Evolutionary conservation across 192 early-diverging fungal species (phyloP), one percentile per base, ranked within the genome.

Genomic region (Lobosporangium transversale): DNA sequence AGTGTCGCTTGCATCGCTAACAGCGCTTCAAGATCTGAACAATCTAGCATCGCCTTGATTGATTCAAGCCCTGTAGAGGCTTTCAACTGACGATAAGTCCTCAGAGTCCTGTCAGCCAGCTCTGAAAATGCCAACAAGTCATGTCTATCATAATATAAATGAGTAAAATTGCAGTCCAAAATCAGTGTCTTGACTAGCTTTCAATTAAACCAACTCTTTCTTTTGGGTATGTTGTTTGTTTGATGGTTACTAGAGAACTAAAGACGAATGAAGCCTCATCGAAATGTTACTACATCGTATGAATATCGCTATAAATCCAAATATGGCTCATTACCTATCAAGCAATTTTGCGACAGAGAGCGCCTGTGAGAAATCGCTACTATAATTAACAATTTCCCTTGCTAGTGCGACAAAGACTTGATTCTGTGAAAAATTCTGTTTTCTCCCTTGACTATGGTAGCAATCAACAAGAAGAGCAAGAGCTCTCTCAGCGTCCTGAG

Each of bases 331-430:
- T 40, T 66, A 74, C 71, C 63, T 75, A 24, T 75, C 71, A 4
- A 75, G 50, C 12, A 75, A 17, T 29, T 47, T 75, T 11, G 71
- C 71, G 14, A 75, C 52, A 9, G 71, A 75, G 0, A 75, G 56
- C 6, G 71, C 32, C 43, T 75, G 71, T 2, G 27, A n/a, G 50
- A 75, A 62, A 49, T 75, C 71, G 42, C 71, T 75, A 52, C 71
- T 75, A 32, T 75, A 44, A 15, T 66, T 66, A 3, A 58, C 71
- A 48, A 75, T 75, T 3, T 71, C 63, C 43, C 50, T 66, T 20
- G 71, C 71, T 20, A 75, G 52, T 0, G 63, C 17, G 0, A 61
- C 50, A 50, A 61, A 75, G 5, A 31, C 52, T 17, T 66, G 23
- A 33, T 31, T 66, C 30, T 75, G 71, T 21, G 21, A 44, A 14